phyloP scores from a whole-genome alignment of 345 rosid species.

The Clausena lansium region DNA sequence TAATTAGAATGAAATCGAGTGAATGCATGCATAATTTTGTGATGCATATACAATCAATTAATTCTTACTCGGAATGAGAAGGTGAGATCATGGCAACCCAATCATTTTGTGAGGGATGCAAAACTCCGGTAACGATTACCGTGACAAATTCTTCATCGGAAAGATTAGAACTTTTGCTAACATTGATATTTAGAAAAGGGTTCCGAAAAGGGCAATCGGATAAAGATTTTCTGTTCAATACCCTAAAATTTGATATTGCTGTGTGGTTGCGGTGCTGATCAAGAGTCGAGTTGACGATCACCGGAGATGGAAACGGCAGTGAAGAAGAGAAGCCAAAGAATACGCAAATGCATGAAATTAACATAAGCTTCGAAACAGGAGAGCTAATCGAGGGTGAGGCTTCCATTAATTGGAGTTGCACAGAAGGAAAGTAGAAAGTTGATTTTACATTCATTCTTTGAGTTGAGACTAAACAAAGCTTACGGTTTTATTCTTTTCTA shows the following conservation, averaged over 20 bases:
- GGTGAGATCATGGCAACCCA: constrained; percentile 83
- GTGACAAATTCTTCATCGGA: constrained; percentile 38
- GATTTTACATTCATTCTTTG: neutral
- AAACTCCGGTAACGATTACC: constrained; percentile 49
- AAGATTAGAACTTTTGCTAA: constrained; percentile 8
- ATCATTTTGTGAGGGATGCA: constrained; percentile 30
- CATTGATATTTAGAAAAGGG: constrained; percentile 32
- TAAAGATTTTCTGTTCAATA: constrained; percentile 46
- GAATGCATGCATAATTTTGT: neutral
- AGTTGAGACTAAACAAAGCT: neutral
- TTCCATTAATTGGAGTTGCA: constrained; percentile 1
- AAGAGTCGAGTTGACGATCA: constrained; percentile 21
- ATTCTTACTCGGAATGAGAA: constrained; percentile 43
- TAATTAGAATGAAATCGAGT: neutral
- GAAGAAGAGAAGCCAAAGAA: constrained; percentile 2
- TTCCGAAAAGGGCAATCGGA: constrained; percentile 24
- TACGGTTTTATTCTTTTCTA: neutral
- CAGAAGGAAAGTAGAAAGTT: neutral
- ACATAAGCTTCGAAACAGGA: neutral
- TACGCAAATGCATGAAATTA: neutral
- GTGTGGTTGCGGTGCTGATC: constrained; percentile 47
- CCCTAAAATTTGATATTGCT: constrained; percentile 46
- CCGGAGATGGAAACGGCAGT: constrained; percentile 23
- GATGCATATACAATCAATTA: too few relatives aligned
- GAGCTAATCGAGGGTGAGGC: neutral